A percentile compares a stretch with the other conserved stretches of the same genome.
Evolutionary conservation across 805 yeast genomes (phyloP).

Genomic region (Yarrowia bubula): DNA sequence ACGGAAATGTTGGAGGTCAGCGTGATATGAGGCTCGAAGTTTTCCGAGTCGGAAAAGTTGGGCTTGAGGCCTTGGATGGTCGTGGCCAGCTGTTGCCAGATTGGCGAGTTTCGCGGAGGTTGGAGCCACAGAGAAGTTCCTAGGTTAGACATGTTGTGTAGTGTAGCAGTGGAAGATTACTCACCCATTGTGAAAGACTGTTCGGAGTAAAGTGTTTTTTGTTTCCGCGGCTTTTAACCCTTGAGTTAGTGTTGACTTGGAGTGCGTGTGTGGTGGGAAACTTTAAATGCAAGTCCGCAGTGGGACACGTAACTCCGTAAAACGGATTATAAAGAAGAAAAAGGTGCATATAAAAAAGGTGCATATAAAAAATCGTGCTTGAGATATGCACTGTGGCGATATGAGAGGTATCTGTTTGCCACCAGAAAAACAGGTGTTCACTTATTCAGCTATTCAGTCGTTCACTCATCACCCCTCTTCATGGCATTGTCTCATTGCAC

Average conservation of each 20-base stretch:
- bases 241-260: constrained; percentile 11
- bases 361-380: neutral
- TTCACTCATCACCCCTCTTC: no score
- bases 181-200: constrained; percentile 19
- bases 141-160: constrained; percentile 30
- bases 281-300: neutral
- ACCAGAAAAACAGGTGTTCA: no score
- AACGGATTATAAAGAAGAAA: neutral
- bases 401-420: neutral
- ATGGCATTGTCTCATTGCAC: no score
- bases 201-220: neutral
- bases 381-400: neutral
- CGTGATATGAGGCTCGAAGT: constrained; percentile 75
- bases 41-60: constrained; percentile 68
- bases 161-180: neutral
- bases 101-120: constrained; percentile 55
- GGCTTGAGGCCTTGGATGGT: constrained; percentile 65
- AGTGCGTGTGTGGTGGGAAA: neutral
- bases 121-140: constrained; percentile 73
- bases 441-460: no score
- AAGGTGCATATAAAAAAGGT: no score
- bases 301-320: neutral
- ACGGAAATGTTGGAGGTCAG: constrained; percentile 60
- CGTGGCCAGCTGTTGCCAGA: constrained; percentile 56
- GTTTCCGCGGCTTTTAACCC: constrained; percentile 24